Evolutionary conservation across 441 rosid genomes (phyloP).

Genomic region (Adansonia madagascariensis): DNA sequence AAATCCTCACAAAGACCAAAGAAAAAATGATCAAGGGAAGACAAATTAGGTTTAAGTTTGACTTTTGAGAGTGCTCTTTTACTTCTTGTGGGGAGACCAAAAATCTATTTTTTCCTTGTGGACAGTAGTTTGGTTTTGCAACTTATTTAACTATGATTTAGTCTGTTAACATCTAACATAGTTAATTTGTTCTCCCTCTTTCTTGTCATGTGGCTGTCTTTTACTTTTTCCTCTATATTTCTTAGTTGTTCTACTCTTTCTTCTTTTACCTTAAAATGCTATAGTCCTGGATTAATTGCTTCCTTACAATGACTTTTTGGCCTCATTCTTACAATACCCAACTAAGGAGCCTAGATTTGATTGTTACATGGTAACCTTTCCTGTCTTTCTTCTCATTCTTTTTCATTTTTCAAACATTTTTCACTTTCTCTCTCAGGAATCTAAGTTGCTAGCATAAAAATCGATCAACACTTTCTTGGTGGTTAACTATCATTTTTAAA

Average conservation of each 20-base stretch:
- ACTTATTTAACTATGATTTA: slow-evolving; percentile 10
- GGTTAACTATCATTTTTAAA: neutral
- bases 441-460: slow-evolving; percentile 7
- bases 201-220: neutral
- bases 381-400: neutral
- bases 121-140: neutral
- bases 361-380: neutral
- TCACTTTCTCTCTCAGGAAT: neutral
- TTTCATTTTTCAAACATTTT: neutral
- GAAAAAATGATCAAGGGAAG: neutral
- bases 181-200: neutral
- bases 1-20: neutral
- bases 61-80: neutral
- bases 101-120: neutral
- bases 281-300: neutral
- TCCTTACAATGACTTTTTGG: neutral
- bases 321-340: neutral
- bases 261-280: neutral
- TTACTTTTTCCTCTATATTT: neutral
- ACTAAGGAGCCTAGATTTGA: neutral
- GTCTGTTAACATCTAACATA: neutral
- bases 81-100: neutral
- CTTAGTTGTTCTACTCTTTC: neutral
- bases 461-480: neutral
- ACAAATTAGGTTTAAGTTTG: neutral